These are phyloP conservation scores for Pichia occidentalis DNA, from an alignment of 805 yeast genomes.

Conservation along the genomic window DNA sequence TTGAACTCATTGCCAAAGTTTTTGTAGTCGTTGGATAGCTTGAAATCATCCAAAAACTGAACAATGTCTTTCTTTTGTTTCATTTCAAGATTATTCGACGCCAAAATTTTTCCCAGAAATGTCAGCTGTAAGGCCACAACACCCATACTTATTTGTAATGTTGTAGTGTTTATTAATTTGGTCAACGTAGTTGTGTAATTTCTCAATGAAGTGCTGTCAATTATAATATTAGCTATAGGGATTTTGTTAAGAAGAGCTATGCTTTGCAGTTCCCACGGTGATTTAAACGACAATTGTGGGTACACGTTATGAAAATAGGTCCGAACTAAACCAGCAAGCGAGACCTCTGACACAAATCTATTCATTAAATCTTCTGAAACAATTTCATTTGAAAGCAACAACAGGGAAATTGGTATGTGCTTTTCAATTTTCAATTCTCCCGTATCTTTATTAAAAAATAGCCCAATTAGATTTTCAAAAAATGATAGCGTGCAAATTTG, in stretches of 20 bases:
- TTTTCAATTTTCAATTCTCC: background rate
- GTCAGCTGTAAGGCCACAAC: conserved; percentile 10
- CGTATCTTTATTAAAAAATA: conserved; percentile 1
- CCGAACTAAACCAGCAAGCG: background rate
- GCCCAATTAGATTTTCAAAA: background rate
- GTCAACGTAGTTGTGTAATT: conserved; percentile 3
- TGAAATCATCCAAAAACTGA: background rate
- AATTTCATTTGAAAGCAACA: conserved; percentile 13
- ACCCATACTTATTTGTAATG: conserved; percentile 11
- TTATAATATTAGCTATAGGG: background rate
- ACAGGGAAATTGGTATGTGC: conserved; percentile 5
- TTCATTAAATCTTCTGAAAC: conserved; percentile 1
- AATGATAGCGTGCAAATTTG: background rate
- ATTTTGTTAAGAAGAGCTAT: conserved; percentile 11
- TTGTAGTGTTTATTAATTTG: conserved; percentile 1
- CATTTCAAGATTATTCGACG: too few species aligned
- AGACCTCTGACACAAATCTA: background rate
- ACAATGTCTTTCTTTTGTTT: background rate
- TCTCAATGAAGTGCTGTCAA: background rate
- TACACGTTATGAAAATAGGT: conserved; percentile 9
- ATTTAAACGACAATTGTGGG: conserved; percentile 4
- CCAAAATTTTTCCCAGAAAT: conserved; percentile 7
- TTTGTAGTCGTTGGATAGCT: background rate
- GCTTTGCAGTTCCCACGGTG: conserved; percentile 16
- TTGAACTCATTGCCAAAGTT: conserved; percentile 5